Percentiles rank a stretch among this genome's conserved stretches.
phyloP scores from a whole-genome alignment of 2,329 filamentous ascomycete species.

The Fusarium sp. region DNA sequence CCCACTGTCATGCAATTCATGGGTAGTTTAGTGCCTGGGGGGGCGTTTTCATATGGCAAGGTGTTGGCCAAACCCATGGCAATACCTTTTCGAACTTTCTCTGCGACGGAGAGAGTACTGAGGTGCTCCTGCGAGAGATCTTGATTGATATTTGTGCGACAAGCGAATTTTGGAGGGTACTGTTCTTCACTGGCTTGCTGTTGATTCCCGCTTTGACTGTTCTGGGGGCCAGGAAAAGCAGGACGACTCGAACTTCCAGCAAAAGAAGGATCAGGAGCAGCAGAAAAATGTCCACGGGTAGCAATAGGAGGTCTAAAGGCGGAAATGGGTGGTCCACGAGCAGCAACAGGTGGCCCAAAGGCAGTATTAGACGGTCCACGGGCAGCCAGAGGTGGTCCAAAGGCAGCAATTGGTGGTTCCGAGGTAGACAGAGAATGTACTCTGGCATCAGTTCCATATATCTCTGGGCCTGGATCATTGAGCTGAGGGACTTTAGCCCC shows the following conservation, averaged over 20 bases:
- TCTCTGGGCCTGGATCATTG: background rate
- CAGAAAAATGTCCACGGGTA: background rate
- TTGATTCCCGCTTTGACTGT: background rate
- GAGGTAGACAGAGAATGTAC: no score
- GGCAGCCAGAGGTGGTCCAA: background rate
- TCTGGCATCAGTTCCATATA: background rate
- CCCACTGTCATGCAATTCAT: constrained; percentile 13
- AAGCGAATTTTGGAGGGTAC: background rate
- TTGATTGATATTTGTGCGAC: constrained; percentile 1
- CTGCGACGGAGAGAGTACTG: constrained; percentile 24
- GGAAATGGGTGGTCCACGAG: background rate
- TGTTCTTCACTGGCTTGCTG: background rate
- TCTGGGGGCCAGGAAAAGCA: background rate
- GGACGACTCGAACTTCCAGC: background rate
- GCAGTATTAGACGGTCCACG: background rate
- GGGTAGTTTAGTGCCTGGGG: background rate
- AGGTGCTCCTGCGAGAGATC: constrained; percentile 34
- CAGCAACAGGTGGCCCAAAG: background rate
- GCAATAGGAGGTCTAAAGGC: background rate
- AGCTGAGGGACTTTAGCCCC: background rate
- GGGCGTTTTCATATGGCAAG: constrained; percentile 1
- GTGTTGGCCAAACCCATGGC: constrained; percentile 34
- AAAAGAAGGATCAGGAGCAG: background rate
- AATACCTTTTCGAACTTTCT: constrained; percentile 42
- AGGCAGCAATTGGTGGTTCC: background rate